These are phyloP conservation scores for Mariannaea sp. DNA, from an alignment of 2,329 filamentous ascomycete genomes.

Conservation along the genomic window DNA sequence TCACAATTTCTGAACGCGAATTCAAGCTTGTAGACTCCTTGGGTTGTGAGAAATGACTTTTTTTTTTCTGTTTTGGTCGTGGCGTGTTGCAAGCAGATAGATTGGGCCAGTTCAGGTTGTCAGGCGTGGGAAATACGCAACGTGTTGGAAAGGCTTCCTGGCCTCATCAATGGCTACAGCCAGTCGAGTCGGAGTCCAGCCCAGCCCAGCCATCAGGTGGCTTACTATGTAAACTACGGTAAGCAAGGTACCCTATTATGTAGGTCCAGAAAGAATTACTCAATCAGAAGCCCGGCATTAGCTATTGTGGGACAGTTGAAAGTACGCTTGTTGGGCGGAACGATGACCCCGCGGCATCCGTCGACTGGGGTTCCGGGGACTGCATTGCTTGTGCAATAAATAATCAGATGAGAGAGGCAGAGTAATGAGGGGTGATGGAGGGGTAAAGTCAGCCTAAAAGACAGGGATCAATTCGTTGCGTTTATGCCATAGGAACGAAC, in stretches of 20 bases:
- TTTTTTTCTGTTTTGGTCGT: neutral
- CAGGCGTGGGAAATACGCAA: neutral
- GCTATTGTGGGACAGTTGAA: conserved; percentile 10
- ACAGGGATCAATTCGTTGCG: no score
- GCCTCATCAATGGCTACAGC: neutral
- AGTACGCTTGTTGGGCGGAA: neutral
- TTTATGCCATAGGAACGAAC: no score
- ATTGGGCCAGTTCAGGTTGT: neutral
- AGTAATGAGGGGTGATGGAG: neutral
- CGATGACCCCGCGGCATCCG: conserved; percentile 11
- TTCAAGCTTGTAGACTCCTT: no score
- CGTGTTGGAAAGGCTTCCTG: conserved; percentile 1
- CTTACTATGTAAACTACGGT: no score
- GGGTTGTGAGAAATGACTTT: neutral
- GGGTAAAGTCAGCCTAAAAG: no score
- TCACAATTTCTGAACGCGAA: no score
- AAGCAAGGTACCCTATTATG: no score
- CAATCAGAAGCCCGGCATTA: conserved; percentile 18
- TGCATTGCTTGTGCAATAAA: no score
- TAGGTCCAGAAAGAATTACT: no score
- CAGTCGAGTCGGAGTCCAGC: neutral
- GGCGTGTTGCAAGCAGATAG: no score
- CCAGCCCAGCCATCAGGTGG: no score
- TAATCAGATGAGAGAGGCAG: neutral
- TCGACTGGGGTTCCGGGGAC: conserved; percentile 5